Base-by-base conservation (phyloP, 2,329 filamentous ascomycete species). In the Ophiostoma sp. region DNA sequence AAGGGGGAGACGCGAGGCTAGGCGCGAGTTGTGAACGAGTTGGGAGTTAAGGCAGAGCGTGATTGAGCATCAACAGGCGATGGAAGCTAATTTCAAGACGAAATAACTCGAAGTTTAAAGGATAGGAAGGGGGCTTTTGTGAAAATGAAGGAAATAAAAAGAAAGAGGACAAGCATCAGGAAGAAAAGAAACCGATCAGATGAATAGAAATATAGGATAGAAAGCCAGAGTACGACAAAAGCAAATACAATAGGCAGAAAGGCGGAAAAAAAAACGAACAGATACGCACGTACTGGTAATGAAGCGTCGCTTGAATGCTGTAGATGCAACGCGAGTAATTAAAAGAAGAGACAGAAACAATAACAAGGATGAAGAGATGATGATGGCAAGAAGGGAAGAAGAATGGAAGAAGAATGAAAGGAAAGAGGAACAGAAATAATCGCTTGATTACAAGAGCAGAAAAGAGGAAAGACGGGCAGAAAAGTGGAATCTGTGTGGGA, bases 201-300 rank as follows among this genome's bases (percentile, higher is more conserved):
- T 15, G 15, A 41, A 69, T 31, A 17, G 20, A 11, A 69, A 39
- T 11, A 31, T 13, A 27, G 52, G n/a, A n/a, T n/a, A 15, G 48
- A 52, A n/a, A 52, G 20, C 4, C 17, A 52, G 23, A 64, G 20
- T 23, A 27, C 35, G 7, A 10, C 13, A 23, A 35, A 33, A 52
- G n/a, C 27, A 67, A 3, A n/a, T 20, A 57, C 20, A 39, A 39
- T 23, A 39, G 35, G 41, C 11, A 8, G 17, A 23, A 23, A 65
- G 33, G 23, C 13, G 33, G 20, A 39, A 65, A 65, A 39, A 15
- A 6, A 17, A 23, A 54, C 15, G 36, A 60, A 57, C 15, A 36
- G 31, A 35, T 71, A 71, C 69, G 67, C 67, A 68, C 69, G 69
- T 57, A 71, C 65, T 23, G 33, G 62, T 67, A 52, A 68, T 60